Conservation (phyloP, 2,329 filamentous ascomycete species). For the Knufia petricola region DNA sequence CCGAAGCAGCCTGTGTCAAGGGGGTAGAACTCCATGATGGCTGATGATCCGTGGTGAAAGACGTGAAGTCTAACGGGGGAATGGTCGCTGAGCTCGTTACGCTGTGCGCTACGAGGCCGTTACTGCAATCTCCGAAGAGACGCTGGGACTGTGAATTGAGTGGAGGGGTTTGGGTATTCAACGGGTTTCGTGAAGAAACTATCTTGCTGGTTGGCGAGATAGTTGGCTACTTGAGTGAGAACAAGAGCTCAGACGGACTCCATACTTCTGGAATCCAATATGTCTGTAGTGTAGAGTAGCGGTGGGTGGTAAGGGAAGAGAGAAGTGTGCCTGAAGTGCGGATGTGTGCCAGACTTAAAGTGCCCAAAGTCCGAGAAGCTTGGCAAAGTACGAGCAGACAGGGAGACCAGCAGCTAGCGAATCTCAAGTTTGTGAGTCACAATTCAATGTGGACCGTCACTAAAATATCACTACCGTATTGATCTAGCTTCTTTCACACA, state of each 20-base stretch:
- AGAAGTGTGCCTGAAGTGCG: slow-evolving; percentile 6
- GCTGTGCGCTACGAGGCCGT: slow-evolving; percentile 23
- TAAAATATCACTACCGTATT: background rate
- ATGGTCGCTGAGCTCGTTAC: slow-evolving; percentile 26
- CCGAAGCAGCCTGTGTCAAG: slow-evolving; percentile 25
- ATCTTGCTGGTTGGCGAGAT: slow-evolving; percentile 26
- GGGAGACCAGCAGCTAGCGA: no score
- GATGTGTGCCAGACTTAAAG: background rate
- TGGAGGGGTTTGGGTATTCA: slow-evolving; percentile 21
- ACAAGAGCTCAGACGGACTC: slow-evolving; percentile 23
- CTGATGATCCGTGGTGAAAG: slow-evolving; percentile 30
- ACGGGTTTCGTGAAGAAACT: slow-evolving; percentile 17
- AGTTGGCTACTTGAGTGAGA: slow-evolving; percentile 13
- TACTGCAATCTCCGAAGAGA: slow-evolving; percentile 27
- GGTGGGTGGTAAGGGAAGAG: slow-evolving; percentile 12
- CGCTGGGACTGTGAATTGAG: slow-evolving; percentile 23
- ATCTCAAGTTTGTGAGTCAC: background rate
- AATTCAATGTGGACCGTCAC: background rate
- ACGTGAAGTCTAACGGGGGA: slow-evolving; percentile 25
- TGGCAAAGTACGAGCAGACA: no score
- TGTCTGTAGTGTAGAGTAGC: slow-evolving; percentile 14
- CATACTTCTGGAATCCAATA: slow-evolving; percentile 25
- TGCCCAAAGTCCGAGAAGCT: background rate
- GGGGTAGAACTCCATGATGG: slow-evolving; percentile 28
- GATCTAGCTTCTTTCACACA: background rate